Base-by-base conservation (phyloP, 805 yeast genomes). In the Starmerella sirachaensis region DNA sequence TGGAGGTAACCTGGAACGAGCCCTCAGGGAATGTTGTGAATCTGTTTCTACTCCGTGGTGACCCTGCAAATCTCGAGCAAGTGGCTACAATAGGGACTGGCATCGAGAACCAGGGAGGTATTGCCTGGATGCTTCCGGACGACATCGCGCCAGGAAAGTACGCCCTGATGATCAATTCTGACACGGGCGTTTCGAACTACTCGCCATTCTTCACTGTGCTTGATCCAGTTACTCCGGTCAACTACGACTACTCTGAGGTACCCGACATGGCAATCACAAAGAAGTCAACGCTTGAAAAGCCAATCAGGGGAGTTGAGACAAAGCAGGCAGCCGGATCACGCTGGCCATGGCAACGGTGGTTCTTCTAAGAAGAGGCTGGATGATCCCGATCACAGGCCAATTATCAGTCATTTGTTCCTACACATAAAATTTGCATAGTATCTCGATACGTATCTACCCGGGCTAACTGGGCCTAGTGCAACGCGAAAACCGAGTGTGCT, bases 1-100 rank as follows among this genome's bases (percentile, higher is more conserved):
- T 48, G 42, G 40, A 43, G 37, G 42, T 58, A 29, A 54, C 50
- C 28, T 58, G 62, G 62, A 37, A 26, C 11, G 40, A 45, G 21
- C 51, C 55, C 8, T 35, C 49, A n/a, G 44, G 55, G 26, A 22
- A 29, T 7, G 47, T 43, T 10, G 47, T 42, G 22, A 31, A 35
- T 24, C 52, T 58, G 37, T 43, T 43, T 37, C 44, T 58, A 27
- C 32, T 56, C 29, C 32, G 33, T 3, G 61, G 61, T 21, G 51
- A 42, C 19, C 43, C 55, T 20, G n/a, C 38, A 28, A 40, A 54
- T 37, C 44, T 58, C 29, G 31, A 25, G 16, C 38, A 49, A 17
- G 37, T 50, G 13, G 21, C 31, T 37, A 47, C 50, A 20, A 52
- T 58, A 33, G 62, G 57, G 11, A 18, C 45, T 5, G 45, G 36